phyloP scores from a whole-genome alignment of 192 early-diverging fungal genomes.

The Mycoemilia scoparia region DNA sequence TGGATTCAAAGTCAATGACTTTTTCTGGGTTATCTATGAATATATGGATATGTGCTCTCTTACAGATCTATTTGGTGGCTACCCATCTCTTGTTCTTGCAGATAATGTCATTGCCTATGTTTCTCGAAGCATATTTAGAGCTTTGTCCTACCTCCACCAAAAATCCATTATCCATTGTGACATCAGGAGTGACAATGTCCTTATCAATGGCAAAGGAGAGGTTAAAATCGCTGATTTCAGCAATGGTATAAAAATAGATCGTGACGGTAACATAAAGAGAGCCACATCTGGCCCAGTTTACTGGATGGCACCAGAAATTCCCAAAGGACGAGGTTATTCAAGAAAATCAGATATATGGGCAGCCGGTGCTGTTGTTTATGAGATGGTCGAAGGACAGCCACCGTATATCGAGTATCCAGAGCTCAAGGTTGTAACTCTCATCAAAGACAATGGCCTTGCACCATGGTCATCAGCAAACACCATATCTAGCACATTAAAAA shows the following conservation, averaged over 20 bases:
- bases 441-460: conserved; percentile 24
- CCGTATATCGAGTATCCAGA: conserved; percentile 32
- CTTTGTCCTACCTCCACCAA: conserved; percentile 29
- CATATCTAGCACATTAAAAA: conserved; percentile 12
- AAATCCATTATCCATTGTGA: conserved; percentile 30
- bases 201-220: conserved; percentile 33
- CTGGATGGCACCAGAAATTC: conserved; percentile 34
- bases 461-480: conserved; percentile 5
- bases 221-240: conserved; percentile 46
- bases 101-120: conserved; percentile 17
- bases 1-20: conserved; percentile 29
- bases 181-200: conserved; percentile 32
- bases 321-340: conserved; percentile 23
- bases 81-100: conserved; percentile 26
- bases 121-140: conserved; percentile 25
- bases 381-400: conserved; percentile 32
- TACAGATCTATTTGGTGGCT: conserved; percentile 27
- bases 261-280: conserved; percentile 16
- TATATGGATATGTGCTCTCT: conserved; percentile 31
- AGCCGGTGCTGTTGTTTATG: conserved; percentile 21
- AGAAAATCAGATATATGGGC: conserved; percentile 28
- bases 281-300: conserved; percentile 26
- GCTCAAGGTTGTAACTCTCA: conserved; percentile 28
- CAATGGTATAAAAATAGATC: conserved; percentile 21
- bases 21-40: conserved; percentile 35